Base-by-base conservation (phyloP, 495 filamentous ascomycete species). In the Cryomyces antarcticus region DNA sequence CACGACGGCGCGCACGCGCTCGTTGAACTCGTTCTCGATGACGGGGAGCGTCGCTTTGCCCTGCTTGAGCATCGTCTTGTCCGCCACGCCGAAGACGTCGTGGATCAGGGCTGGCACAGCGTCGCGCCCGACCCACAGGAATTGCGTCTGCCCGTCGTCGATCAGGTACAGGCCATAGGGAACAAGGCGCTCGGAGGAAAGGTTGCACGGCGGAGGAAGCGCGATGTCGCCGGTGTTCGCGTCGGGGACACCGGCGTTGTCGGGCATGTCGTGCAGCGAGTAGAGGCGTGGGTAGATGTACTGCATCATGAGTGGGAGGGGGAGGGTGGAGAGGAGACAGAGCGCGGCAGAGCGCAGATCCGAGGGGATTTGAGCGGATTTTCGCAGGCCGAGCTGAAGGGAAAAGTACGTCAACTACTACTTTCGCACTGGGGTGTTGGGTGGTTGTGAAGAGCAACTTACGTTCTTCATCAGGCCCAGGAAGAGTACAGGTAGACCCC, bases 231-330 rank as follows among this genome's bases (percentile, higher is more conserved):
- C 83, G 0, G 80, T 94, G 48, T 79, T 67, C 28, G 77, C 70
- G 54, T 96, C 81, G 1, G 86, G 82, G 30, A 87, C 59, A 41
- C 89, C 89, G 5, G 86, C 84, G 46, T 74, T 75, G 61, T 93
- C 85, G n/a, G 89, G 86, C 89, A 97, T 95, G 61, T 96, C 88
- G 52, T 96, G 88, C 35, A 95, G 71, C 4, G 84, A 93, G 65
- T 93, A 94, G 53, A 96, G 70, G 49, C 75, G 75, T 12, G 88
- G 87, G 64, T 96, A 93, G 51, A 97, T 92, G 64, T 93, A 96
- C 65, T 94, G 89, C 51, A 95, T 88, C 50, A 97, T 62, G 17
- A 97, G 73, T 9, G 86, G 83, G 28, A 93, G 67, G 5, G 89
- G 89, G 28, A 96, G 71, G 4, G 92, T 97, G 17, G 86, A 94